These are phyloP conservation scores for Boletus vinaceobasis DNA, from an alignment of 768 basidiomycete species.

Conservation along the genomic window DNA sequence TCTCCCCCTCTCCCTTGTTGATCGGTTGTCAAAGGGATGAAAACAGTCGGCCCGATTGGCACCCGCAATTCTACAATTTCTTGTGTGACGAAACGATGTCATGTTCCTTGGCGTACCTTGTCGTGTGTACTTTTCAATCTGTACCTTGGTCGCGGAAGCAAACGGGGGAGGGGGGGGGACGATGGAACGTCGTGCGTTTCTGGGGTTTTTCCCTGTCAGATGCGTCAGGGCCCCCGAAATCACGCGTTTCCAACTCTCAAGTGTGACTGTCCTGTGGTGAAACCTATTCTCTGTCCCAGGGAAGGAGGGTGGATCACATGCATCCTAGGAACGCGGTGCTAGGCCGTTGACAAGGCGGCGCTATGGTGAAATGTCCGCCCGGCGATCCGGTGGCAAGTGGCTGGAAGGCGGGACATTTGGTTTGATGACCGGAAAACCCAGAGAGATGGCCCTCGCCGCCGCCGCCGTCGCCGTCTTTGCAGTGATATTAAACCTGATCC, in stretches of 20 bases:
- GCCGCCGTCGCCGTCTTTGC: background rate
- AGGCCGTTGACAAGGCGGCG: background rate
- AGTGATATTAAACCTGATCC: background rate
- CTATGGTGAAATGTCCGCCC: background rate
- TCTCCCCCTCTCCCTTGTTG: no score
- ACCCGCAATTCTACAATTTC: no score
- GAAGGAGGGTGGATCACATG: background rate
- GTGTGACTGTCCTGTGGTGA: background rate
- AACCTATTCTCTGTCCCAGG: background rate
- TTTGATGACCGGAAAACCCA: constrained; percentile 4
- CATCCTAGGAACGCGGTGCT: background rate
- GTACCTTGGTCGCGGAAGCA: background rate
- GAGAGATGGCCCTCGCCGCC: background rate
- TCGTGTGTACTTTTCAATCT: no score
- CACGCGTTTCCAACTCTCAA: background rate
- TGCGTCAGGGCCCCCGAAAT: background rate
- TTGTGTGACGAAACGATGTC: no score
- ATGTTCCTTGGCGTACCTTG: no score
- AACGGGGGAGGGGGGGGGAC: background rate
- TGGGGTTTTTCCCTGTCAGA: background rate
- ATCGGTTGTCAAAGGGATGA: no score
- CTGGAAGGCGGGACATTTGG: background rate
- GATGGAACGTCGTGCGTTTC: background rate
- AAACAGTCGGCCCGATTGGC: no score
- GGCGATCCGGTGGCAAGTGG: background rate